Base-by-base conservation (phyloP, 371 early-diverging fungal species). In the Blastocladiella emersonii region DNA sequence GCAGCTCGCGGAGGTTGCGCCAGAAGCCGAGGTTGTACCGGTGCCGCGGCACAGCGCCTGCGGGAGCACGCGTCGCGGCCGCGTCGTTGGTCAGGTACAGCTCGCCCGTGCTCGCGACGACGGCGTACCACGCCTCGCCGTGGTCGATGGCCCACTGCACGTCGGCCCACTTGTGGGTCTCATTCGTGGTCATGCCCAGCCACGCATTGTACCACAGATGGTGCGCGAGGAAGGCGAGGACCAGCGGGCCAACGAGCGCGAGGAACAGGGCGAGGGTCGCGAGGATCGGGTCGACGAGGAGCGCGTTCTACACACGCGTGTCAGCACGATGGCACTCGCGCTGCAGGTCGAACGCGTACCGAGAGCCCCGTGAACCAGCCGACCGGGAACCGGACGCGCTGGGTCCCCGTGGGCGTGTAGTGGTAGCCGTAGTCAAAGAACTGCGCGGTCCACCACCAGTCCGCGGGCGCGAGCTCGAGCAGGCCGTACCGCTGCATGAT, bases 161-260 rank as follows among this genome's bases (percentile, higher is more conserved):
- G 39, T 83, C 76, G 56, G 83, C 81, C 89, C 89, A 87, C 71
- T 89, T 89, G 66, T 82, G 76, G 13, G 82, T 78, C 67, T 89
- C 90, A 64, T 89, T 89, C 32, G 85, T 78, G 2, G 89, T 89
- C 27, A 81, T 78, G 5, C 89, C 89, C 34, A 74, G 73, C 23
- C 76, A 73, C 34, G 78, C 72, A 60, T 87, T 69, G 65, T 83
- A 3, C 19, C 21, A 82, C 5, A 88, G 53, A 63, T 87, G 87
- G 66, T 86, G 86, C 13, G 76, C 55, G 12, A 78, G 63, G 60
- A 89, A 89, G 21, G 78, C 65, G 55, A 73, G 75, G 12, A 89
- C 75, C 0, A 87, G 79, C 8, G 83, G 68, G 7, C 82, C 70
- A 32, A 84, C 75, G 3, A 88, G 73, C 25, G 66, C 57, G 12